Percentiles rank a stretch among this genome's conserved stretches.
These are phyloP conservation scores for Pythium phragmiticola DNA, from an alignment of 352 stramenopile species.

Conservation along the genomic window DNA sequence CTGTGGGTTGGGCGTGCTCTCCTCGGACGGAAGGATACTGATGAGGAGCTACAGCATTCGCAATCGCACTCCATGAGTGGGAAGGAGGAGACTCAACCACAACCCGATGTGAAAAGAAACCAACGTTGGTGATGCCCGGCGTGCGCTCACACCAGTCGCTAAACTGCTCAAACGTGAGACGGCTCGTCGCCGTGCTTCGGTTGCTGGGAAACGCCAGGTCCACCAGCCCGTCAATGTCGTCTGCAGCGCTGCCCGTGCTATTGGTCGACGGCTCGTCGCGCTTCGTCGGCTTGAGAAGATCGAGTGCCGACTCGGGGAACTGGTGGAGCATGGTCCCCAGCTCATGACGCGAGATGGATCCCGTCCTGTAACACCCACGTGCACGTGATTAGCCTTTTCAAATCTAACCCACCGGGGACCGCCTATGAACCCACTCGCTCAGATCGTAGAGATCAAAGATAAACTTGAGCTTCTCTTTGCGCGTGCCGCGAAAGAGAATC, in stretches of 20 bases:
- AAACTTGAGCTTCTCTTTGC: conserved; percentile 91
- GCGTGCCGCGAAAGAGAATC: conserved; percentile 80
- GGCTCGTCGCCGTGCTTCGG: conserved; percentile 35
- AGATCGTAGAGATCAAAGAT: conserved; percentile 94
- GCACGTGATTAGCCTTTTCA: neutral
- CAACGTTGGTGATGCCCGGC: conserved; percentile 70
- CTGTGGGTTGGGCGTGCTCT: conserved; percentile 11
- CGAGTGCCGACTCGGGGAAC: conserved; percentile 70
- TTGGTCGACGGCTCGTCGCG: conserved; percentile 22
- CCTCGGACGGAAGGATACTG: conserved; percentile 71
- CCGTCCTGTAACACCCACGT: conserved; percentile 38
- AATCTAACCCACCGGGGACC: neutral
- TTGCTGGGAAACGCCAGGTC: conserved; percentile 62
- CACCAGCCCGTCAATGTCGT: conserved; percentile 83
- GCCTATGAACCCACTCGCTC: conserved; percentile 44
- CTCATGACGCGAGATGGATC: conserved; percentile 85
- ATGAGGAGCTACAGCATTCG: conserved; percentile 55
- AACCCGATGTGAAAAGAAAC: conserved; percentile 2
- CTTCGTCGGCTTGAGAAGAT: conserved; percentile 54
- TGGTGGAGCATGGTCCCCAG: conserved; percentile 86
- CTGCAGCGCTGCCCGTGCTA: conserved; percentile 33
- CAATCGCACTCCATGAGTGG: no score
- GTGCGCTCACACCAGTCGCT: conserved; percentile 82
- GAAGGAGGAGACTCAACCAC: no score
- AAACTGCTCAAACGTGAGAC: conserved; percentile 88